Percentiles rank a stretch among this genome's conserved stretches.
Conservation (phyloP, 1,139 yeast genomes). For the Zygosaccharomyces pseudobailii region DNA sequence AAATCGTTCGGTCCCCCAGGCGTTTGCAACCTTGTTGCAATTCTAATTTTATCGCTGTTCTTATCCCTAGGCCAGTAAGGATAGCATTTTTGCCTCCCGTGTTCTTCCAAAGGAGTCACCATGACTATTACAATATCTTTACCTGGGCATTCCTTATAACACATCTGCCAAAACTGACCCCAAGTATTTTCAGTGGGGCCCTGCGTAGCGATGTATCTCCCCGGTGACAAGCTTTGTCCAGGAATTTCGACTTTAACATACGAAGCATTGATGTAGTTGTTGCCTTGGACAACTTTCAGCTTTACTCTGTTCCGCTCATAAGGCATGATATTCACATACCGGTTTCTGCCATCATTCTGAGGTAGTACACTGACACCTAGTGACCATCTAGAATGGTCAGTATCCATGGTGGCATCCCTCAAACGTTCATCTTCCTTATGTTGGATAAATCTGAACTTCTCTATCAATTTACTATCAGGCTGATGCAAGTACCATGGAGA, state of each 20-base stretch:
- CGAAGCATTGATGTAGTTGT: constrained; percentile 47
- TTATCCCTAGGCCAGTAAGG: constrained; percentile 60
- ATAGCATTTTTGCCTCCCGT: constrained; percentile 57
- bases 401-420: constrained; percentile 34
- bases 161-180: constrained; percentile 85
- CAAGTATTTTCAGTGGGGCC: constrained; percentile 67
- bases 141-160: constrained; percentile 44
- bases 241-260: constrained; percentile 30
- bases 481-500: constrained; percentile 31
- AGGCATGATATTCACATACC: constrained; percentile 56
- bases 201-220: constrained; percentile 53
- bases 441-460: constrained; percentile 32
- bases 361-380: constrained; percentile 31
- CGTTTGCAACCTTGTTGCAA: constrained; percentile 18
- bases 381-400: constrained; percentile 30
- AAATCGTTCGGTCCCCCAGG: constrained; percentile 22
- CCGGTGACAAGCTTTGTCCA: constrained; percentile 22
- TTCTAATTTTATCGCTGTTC: constrained; percentile 7
- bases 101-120: constrained; percentile 78
- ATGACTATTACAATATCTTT: constrained; percentile 61
- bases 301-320: constrained; percentile 53
- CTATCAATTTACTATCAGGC: constrained; percentile 19
- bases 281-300: constrained; percentile 35
- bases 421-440: constrained; percentile 34
- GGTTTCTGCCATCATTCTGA: constrained; percentile 39